Evolutionary conservation across 176 grass and related monocot species (phyloP), one percentile per base, ranked within the genome.

Genomic region (Oropetium thomaeum): DNA sequence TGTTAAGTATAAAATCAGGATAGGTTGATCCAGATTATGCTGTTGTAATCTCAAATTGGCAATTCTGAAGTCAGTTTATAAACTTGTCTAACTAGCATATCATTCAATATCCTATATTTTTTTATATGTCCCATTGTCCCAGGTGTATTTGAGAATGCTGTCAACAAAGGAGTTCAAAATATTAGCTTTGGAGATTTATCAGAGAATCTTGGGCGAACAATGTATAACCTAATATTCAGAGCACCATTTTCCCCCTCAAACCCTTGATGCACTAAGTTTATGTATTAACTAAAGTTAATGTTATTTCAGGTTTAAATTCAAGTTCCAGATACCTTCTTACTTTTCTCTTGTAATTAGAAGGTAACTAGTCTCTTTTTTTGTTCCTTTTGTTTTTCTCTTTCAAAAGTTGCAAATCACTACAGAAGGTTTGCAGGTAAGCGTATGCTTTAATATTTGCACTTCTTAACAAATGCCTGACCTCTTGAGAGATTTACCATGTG

Each of bases 121-220:
- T 15, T 70, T 75, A 79, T 90, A 80, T 79, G 29, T 71, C 33
- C 45, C 75, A 97, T 83, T 79, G 29, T 71, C 33, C 45, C 75
- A 97, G 95, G 87, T 65, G 95, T 97, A 67, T 97, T 97, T 83
- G 86, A 97, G 77, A 92, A 93, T 89, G 95, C 95, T 89, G 91
- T 97, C 34, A 91, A 93, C 65, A 91, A 72, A 91, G 94, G 94
- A 72, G 90, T 97, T 82, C 77, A 84, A 62, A 93, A 91, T 86
- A 97, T 97, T 89, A 93, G 94, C 77, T 97, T 97, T 83, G 94
- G 83, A 62, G 94, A 97, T 89, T 65, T 97, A 33, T 97, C 94
- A 70, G 94, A 90, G 70, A 93, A 91, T 93, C 90, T 97, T 86
- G 94, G 94, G 41, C 85, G 53, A 66, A 97, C 94, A 29, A 97